Conservation (phyloP, 768 basidiomycete genomes). For the Paxillus ammoniavirescens region DNA sequence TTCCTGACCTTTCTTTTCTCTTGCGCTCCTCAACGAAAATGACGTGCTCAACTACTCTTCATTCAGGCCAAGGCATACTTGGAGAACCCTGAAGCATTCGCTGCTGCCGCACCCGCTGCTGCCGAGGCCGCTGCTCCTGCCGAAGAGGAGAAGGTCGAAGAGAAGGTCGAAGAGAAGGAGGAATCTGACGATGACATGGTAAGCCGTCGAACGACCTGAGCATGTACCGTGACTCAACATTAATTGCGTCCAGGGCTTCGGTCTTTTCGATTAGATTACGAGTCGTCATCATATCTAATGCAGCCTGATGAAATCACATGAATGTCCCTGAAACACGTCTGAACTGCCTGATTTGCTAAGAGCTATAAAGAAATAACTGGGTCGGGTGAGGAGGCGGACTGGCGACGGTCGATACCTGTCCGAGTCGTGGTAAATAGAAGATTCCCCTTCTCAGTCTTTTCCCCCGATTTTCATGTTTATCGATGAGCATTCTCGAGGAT, state of each 20-base stretch:
- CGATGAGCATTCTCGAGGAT: too few species aligned
- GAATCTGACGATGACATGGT: conserved; percentile 91
- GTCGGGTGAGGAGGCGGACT: background rate
- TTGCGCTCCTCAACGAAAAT: background rate
- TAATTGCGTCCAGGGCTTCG: conserved; percentile 67
- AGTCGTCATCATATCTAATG: conserved; percentile 21
- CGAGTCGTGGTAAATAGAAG: too few species aligned
- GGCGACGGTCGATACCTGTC: too few species aligned
- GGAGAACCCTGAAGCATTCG: conserved; percentile 98
- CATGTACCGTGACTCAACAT: background rate
- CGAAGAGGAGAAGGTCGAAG: conserved; percentile 58
- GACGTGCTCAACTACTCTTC: conserved; percentile 4
- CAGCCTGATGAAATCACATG: conserved; percentile 15
- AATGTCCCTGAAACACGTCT: conserved; percentile 1
- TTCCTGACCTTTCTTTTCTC: conserved; percentile 27
- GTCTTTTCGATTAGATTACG: conserved; percentile 78
- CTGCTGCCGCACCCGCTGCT: conserved; percentile 68
- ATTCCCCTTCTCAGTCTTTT: background rate
- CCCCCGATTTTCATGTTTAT: background rate
- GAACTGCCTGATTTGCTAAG: background rate
- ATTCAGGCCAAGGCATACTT: conserved; percentile 90
- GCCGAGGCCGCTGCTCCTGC: conserved; percentile 49
- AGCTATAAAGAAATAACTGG: background rate
- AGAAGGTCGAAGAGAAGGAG: conserved; percentile 82
- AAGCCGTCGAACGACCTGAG: conserved; percentile 19